phyloP scores from a whole-genome alignment of 177 flowering plant genomes.

The Tripterygium wilfordii region DNA sequence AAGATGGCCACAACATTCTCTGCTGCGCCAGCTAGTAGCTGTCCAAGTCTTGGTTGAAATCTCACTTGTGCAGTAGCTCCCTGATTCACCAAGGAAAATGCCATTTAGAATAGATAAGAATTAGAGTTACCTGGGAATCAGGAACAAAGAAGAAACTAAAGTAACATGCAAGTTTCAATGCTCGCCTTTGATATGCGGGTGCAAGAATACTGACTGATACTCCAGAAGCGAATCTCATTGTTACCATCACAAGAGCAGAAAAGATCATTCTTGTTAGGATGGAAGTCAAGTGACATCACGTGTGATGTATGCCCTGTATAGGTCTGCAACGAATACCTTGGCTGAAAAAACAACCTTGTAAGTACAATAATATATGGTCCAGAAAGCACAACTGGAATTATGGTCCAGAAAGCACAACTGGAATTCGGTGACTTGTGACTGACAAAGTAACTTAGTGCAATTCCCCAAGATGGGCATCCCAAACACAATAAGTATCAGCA shows the following conservation, averaged over 20 bases:
- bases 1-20: constrained; percentile 29
- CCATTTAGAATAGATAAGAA: constrained; percentile 5
- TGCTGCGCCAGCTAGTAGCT: constrained; percentile 29
- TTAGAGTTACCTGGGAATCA: neutral
- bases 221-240: constrained; percentile 41
- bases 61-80: constrained; percentile 35
- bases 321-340: constrained; percentile 16
- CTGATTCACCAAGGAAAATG: constrained; percentile 10
- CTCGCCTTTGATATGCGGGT: constrained; percentile 28
- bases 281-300: constrained; percentile 38
- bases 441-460: too few species aligned
- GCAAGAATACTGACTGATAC: constrained; percentile 18
- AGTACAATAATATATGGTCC: neutral
- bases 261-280: constrained; percentile 32
- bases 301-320: constrained; percentile 22
- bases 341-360: constrained; percentile 20
- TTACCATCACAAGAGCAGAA: constrained; percentile 37
- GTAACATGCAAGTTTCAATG: neutral
- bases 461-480: too few species aligned
- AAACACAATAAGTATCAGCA: too few species aligned
- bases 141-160: neutral
- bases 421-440: neutral
- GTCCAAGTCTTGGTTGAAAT: constrained; percentile 37
- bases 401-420: neutral
- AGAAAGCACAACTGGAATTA: too few species aligned